Evolutionary conservation across 2,329 filamentous ascomycete genomes (phyloP).

Genomic region (Pseudovirgaria hyperparasitica): DNA sequence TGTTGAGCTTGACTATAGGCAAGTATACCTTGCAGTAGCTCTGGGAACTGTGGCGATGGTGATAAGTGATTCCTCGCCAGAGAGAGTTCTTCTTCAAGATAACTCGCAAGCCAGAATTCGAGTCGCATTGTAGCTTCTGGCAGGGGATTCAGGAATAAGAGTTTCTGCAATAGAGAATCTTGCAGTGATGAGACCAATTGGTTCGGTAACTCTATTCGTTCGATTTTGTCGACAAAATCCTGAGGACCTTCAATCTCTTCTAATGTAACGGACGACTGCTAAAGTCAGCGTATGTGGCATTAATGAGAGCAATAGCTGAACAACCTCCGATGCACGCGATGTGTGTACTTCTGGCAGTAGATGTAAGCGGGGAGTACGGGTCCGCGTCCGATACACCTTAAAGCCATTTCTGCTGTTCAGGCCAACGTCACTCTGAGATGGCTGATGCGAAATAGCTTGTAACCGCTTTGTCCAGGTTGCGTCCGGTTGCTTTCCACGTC

Average conservation of each 20-base stretch:
- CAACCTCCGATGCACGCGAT: slow-evolving; percentile 52
- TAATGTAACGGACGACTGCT: slow-evolving; percentile 35
- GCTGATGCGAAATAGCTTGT: slow-evolving; percentile 46
- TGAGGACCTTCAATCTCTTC: slow-evolving; percentile 66
- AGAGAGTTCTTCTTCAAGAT: slow-evolving; percentile 23
- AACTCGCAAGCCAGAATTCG: slow-evolving; percentile 24
- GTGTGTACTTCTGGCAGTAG: slow-evolving; percentile 64
- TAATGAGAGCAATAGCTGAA: slow-evolving; percentile 9
- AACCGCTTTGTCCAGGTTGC: slow-evolving; percentile 59
- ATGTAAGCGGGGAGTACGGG: too few species aligned
- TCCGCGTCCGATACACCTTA: slow-evolving; percentile 43
- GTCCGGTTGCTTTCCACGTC: slow-evolving; percentile 48
- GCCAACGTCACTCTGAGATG: slow-evolving; percentile 27
- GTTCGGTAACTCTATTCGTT: slow-evolving; percentile 69
- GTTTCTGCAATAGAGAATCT: slow-evolving; percentile 68
- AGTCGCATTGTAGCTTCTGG: slow-evolving; percentile 16
- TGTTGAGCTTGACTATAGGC: slow-evolving; percentile 22
- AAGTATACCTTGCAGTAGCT: slow-evolving; percentile 19
- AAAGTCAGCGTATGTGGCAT: slow-evolving; percentile 6
- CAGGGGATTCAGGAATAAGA: slow-evolving; percentile 42
- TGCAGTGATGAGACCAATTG: slow-evolving; percentile 66
- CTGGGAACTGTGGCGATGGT: slow-evolving; percentile 12
- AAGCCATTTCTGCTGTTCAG: slow-evolving; percentile 42
- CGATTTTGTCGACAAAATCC: slow-evolving; percentile 58
- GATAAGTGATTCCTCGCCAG: slow-evolving; percentile 8